Conservation (phyloP, 768 basidiomycete genomes). For the Wakefieldia striispora region DNA sequence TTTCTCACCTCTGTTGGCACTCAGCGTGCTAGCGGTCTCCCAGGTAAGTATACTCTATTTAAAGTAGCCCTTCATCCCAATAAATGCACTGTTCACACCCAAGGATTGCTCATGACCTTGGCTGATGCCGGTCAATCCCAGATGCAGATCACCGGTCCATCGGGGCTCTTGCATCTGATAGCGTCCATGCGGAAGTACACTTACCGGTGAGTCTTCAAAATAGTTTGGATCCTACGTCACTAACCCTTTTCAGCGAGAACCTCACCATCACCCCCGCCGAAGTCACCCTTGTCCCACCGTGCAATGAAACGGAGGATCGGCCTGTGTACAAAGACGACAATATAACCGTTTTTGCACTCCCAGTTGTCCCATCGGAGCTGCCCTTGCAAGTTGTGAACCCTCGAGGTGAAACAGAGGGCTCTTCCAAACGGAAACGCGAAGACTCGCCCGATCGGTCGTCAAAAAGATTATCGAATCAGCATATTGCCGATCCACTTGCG, state of each 20-base stretch:
- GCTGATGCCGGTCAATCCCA: conserved; percentile 65
- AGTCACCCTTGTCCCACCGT: conserved; percentile 30
- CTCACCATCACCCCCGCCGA: conserved; percentile 48
- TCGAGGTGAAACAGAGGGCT: not conserved
- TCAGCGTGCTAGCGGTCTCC: conserved; percentile 65
- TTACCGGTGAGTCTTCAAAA: conserved; percentile 46
- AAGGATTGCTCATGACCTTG: conserved; percentile 77
- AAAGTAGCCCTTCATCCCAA: not conserved
- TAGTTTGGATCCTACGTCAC: not conserved
- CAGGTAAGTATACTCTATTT: conserved; percentile 46
- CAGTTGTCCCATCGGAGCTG: conserved; percentile 36
- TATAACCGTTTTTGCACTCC: conserved; percentile 62
- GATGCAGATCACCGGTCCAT: conserved; percentile 68
- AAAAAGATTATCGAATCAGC: conserved; percentile 29
- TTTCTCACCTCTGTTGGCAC: conserved; percentile 70
- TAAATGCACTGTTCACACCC: not conserved
- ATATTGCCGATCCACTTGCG: not conserved
- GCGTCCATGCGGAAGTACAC: conserved; percentile 70
- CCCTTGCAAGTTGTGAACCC: not conserved
- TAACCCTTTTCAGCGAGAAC: conserved; percentile 40
- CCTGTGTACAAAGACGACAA: conserved; percentile 63
- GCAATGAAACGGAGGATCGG: conserved; percentile 21
- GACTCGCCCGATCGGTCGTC: conserved; percentile 36
- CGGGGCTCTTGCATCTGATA: conserved; percentile 65
- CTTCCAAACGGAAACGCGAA: conserved; percentile 45